Base-by-base conservation (phyloP, 2,329 filamentous ascomycete genomes). In the Aspergillus sp. region DNA sequence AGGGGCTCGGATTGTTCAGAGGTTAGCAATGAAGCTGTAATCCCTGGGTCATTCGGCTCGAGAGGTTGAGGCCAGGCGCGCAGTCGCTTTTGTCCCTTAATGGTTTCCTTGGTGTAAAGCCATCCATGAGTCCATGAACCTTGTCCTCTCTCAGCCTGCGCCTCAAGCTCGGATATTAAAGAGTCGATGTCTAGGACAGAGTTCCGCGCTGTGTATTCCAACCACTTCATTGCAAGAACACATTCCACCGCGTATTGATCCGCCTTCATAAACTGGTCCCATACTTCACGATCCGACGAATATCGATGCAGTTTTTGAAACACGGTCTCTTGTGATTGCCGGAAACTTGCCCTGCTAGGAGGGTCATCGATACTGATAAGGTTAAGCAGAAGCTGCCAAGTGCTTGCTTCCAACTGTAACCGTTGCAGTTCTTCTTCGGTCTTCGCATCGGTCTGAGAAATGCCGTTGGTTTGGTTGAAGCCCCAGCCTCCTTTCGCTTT, bases 21-120 rank as follows among this genome's bases (percentile, higher is more conserved):
- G 66, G 80, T 88, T 62, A 83, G 71, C 48, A 86, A 80, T 3
- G 82, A 83, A 51, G 81, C 78, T 20, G 82, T 80, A 48, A 85
- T 81, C 57, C 80, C 83, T 13, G 82, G 76, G 39, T 84, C 83
- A 61, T 83, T 80, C 2, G 85, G 86, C 56, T 90, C 87, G 20
- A 91, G 76, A 6, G 85, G 79, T 58, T 85, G 83, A 36, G 83
- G 83, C 80, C 84, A 87, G 26, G 85, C 84, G 58, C 89, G 84
- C 62, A 95, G 78, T 57, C 89, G 87, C 78, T 98, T 99, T 71
- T 91, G 86, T 56, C 90, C 84, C 78, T 99, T 99, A 74, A 99
- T 91, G 48, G 88, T 88, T 57, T 90, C 86, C 62, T 92, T 90
- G 0, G 95, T 97, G 71, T 96, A 91, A 61, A 97, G 85, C 90